Percentiles rank a stretch among this genome's conserved stretches.
Conservation (phyloP, 2,329 filamentous ascomycete species). For the Alternaria alternata region DNA sequence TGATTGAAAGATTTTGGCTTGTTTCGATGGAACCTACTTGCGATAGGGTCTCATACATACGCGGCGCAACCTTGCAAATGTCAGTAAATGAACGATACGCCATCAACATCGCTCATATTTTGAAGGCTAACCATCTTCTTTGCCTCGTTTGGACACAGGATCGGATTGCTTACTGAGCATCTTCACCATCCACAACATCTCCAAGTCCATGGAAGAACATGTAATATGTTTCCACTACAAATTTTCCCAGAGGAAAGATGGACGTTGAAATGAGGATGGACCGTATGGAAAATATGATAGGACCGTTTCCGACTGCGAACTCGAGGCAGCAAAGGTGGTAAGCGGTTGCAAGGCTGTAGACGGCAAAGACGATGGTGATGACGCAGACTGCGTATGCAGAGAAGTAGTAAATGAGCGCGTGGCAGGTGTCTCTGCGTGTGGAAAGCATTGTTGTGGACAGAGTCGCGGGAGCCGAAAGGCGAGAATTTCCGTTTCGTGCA, state of each 20-base stretch:
- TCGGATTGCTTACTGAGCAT: too few species aligned
- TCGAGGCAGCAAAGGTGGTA: not conserved
- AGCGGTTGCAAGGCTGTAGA: not conserved
- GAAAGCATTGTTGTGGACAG: not conserved
- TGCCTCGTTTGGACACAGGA: too few species aligned
- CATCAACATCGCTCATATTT: not conserved
- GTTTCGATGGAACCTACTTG: too few species aligned
- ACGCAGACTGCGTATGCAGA: not conserved
- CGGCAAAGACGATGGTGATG: not conserved
- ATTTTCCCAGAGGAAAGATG: not conserved
- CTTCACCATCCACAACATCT: too few species aligned
- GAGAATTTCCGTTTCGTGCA: not conserved
- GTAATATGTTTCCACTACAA: not conserved
- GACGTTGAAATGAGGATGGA: accelerated
- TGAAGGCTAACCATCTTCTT: too few species aligned
- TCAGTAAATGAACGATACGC: accelerated
- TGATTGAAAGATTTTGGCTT: accelerated
- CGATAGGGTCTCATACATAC: accelerated
- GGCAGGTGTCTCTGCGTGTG: not conserved
- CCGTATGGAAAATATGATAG: not conserved
- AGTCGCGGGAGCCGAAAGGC: not conserved
- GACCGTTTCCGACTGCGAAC: not conserved
- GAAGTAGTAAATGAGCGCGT: not conserved
- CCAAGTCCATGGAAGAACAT: too few species aligned
- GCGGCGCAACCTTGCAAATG: too few species aligned